phyloP scores from a whole-genome alignment of 179 eudicot species.

The Camellia oleifera region DNA sequence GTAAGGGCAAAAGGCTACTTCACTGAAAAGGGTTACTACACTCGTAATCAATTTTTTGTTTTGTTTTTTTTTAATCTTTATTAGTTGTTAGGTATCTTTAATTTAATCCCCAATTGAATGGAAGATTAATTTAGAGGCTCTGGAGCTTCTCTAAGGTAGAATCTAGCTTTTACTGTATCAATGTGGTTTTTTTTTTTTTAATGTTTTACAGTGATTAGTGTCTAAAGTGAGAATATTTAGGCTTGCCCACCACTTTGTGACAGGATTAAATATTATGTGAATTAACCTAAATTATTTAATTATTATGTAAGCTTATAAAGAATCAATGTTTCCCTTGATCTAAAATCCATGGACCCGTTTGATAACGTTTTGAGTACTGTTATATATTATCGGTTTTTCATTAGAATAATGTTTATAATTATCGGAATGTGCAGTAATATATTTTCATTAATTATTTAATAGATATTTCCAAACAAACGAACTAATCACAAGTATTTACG shows the following conservation, averaged over 20 bases:
- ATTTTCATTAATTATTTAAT: not conserved
- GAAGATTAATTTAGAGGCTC: not conserved
- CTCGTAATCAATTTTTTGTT: not conserved
- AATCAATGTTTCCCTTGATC: not conserved
- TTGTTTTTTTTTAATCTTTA: not conserved
- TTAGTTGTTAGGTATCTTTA: not conserved
- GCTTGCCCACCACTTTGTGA: not conserved
- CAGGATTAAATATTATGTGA: too few species aligned
- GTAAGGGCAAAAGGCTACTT: conserved; percentile 3
- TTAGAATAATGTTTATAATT: not conserved
- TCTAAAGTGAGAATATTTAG: not conserved
- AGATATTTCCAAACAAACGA: too few species aligned
- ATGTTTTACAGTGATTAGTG: not conserved
- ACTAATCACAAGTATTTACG: not conserved
- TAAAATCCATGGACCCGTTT: not conserved
- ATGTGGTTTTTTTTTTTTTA: not conserved
- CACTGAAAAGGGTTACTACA: not conserved
- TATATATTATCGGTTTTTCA: not conserved
- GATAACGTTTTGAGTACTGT: not conserved
- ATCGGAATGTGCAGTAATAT: not conserved
- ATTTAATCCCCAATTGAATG: not conserved
- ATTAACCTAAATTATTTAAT: not conserved
- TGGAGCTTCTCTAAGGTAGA: not conserved
- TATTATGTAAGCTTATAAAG: not conserved
- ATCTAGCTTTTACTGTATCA: conserved; percentile 7